These are phyloP conservation scores for Hypoxylon sp. DNA, from an alignment of 2,329 filamentous ascomycete genomes.

Conservation along the genomic window DNA sequence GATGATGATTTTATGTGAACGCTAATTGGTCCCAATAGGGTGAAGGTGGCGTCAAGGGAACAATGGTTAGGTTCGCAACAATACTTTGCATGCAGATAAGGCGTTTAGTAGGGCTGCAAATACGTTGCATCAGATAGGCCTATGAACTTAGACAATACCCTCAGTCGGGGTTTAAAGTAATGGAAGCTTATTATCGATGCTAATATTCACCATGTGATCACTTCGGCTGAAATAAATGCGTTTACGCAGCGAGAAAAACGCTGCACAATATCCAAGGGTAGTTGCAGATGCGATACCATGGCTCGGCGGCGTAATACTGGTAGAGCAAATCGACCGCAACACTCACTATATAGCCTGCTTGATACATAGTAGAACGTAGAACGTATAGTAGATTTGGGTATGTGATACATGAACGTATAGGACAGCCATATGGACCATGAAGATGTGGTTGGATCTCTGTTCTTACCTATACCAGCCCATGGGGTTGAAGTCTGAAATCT, in stretches of 20 bases:
- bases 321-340: too few species aligned
- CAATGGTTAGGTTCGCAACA: not conserved
- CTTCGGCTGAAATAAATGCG: not conserved
- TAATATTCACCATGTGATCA: not conserved
- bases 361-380: too few species aligned
- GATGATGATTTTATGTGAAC: conserved; percentile 51
- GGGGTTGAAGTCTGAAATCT: not conserved
- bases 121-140: conserved; percentile 6
- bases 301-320: too few species aligned
- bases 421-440: not conserved
- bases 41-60: not conserved
- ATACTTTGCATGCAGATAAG: not conserved
- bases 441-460: not conserved
- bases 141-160: not conserved
- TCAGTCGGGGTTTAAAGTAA: not conserved
- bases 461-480: not conserved
- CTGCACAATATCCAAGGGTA: not conserved
- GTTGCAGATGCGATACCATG: not conserved
- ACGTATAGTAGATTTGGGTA: not conserved
- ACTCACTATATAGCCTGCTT: too few species aligned
- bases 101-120: not conserved
- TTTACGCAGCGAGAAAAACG: not conserved
- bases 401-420: not conserved
- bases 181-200: conserved; percentile 1
- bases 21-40: not conserved